Evolutionary conservation across 192 early-diverging fungal genomes (phyloP), one percentile per base, ranked within the genome.

Genomic region (Coemansia sp.): DNA sequence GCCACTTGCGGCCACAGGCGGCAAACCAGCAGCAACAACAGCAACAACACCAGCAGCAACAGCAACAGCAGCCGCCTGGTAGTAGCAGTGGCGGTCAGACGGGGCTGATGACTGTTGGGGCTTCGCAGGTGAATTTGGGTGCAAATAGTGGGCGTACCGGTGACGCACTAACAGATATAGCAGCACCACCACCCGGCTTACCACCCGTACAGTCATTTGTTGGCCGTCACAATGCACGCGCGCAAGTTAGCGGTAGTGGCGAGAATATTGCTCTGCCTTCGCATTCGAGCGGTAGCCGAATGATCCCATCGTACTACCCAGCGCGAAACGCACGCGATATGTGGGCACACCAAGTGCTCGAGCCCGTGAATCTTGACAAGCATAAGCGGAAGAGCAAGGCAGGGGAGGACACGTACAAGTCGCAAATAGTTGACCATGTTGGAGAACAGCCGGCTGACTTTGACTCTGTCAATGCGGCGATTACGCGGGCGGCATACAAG

Each of bases 331-430:
- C 31, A 63, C 81, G 61, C 57, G 74, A 63, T 16, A 57, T 84
- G 77, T 84, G 81, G 81, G 76, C 81, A 38, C 81, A 84, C 67
- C 81, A 84, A 68, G 33, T 70, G 29, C 59, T 76, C 15, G 24
- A 57, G 24, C 5, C 54, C 3, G 27, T 12, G 3, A 31, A 15
- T 3, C 10, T 57, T 57, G 54, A 33, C 27, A 29, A 57, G 8
- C 10, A n/a, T 16, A 11, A 3, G 43, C 24, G 65, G 18, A 24
- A n/a, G 46, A 38, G 67, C 46, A 42, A 65, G 31, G n/a, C 71
- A 31, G 55, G 34, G 70, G 34, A 75, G 67, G 63, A 64, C 24
- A 43, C 49, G 22, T 74, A 77, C 44, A 67, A 57, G 55, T 3
- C 61, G 68, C 71, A 72, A 63, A 68, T 75, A 16, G 65, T 79